A percentile compares a stretch with the other conserved stretches of the same genome.
phyloP scores from a whole-genome alignment of 176 grass and related monocot genomes.

The Olyra latifolia region DNA sequence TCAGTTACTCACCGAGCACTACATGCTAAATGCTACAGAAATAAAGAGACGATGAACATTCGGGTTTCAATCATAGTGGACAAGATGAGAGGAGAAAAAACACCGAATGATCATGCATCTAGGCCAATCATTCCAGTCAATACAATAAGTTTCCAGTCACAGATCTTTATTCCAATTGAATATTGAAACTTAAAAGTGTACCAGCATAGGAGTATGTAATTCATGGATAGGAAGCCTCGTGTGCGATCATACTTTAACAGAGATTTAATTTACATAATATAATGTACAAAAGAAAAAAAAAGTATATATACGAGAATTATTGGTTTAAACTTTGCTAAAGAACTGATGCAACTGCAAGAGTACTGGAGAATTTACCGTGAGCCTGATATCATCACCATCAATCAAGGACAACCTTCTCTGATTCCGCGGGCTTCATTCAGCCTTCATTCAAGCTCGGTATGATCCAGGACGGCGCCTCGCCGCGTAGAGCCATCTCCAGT shows the following conservation, averaged over 20 bases:
- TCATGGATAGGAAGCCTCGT: neutral
- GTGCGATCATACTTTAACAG: neutral
- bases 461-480: constrained; percentile 39
- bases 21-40: neutral
- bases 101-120: neutral
- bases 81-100: neutral
- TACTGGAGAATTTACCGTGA: neutral
- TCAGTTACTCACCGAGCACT: neutral
- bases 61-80: neutral
- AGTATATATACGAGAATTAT: neutral
- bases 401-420: neutral
- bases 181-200: constrained; percentile 9
- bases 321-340: neutral
- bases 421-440: constrained; percentile 4
- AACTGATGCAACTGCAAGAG: neutral
- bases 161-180: constrained; percentile 27
- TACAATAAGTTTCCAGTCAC: neutral
- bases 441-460: constrained; percentile 31
- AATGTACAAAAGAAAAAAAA: constrained; percentile 17
- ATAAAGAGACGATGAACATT: neutral
- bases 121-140: neutral
- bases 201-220: neutral
- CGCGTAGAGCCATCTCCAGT: constrained; percentile 22
- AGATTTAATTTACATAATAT: neutral
- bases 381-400: neutral